These are phyloP conservation scores for Mycena latifolia DNA, from an alignment of 768 basidiomycete species.

Conservation along the genomic window DNA sequence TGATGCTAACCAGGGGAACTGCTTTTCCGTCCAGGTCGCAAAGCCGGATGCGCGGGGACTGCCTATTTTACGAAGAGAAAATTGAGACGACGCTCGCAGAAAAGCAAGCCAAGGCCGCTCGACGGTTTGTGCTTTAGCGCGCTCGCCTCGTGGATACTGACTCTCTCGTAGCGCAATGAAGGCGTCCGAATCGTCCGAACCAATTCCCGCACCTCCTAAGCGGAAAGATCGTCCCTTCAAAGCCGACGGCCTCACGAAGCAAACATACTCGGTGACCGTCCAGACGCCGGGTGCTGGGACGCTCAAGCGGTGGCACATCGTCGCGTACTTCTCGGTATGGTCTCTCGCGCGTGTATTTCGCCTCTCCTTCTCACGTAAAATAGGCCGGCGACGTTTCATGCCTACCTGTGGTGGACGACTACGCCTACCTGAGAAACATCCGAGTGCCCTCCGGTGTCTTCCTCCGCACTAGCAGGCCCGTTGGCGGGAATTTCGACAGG, in stretches of 20 bases:
- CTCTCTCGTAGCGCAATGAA: constrained; percentile 54
- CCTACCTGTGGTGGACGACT: constrained; percentile 65
- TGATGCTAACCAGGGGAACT: not conserved
- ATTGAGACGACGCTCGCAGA: constrained; percentile 71
- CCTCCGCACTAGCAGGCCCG: constrained; percentile 53
- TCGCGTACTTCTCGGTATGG: constrained; percentile 68
- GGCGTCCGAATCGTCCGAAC: constrained; percentile 57
- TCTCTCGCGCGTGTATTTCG: not conserved
- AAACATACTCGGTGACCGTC: constrained; percentile 73
- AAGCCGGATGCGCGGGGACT: constrained; percentile 74
- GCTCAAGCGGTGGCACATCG: constrained; percentile 71
- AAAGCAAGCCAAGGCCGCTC: constrained; percentile 67
- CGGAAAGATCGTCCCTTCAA: constrained; percentile 72
- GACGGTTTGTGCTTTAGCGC: constrained; percentile 54
- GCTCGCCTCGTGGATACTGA: not conserved
- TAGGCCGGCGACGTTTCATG: constrained; percentile 48
- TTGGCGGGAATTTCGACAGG: constrained; percentile 1
- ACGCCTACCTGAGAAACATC: constrained; percentile 63
- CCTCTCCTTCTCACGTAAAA: not conserved
- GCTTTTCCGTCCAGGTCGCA: constrained; percentile 60
- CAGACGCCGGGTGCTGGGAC: constrained; percentile 56
- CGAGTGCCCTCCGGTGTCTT: constrained; percentile 64
- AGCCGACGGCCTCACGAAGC: constrained; percentile 71
- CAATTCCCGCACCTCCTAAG: constrained; percentile 59
- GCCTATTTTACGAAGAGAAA: constrained; percentile 75